Evolutionary conservation across 768 basidiomycete genomes (phyloP).

Genomic region (Hericium erinaceus): DNA sequence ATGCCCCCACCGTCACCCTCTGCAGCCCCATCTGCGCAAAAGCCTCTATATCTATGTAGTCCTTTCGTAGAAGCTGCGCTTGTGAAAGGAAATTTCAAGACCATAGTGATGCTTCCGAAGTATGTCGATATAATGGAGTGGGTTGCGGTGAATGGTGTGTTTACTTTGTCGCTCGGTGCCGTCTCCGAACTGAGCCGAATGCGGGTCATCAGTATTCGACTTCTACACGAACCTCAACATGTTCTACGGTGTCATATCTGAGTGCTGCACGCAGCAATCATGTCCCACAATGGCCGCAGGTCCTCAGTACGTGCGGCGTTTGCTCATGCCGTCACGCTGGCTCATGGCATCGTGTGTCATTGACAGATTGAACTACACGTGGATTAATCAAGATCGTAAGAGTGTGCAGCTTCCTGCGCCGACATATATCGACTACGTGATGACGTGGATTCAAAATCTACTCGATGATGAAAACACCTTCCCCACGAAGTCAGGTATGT

Average conservation of each 20-base stretch:
- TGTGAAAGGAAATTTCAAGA: slow-evolving; percentile 98
- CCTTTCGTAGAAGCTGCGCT: slow-evolving; percentile 93
- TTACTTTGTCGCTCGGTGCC: slow-evolving; percentile 20
- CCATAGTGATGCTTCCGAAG: slow-evolving; percentile 92
- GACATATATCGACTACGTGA: slow-evolving; percentile 95
- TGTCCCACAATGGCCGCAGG: slow-evolving; percentile 94
- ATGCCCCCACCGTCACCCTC: slow-evolving; percentile 31
- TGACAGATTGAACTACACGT: slow-evolving; percentile 80
- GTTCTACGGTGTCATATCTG: slow-evolving; percentile 91
- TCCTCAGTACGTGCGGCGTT: slow-evolving; percentile 46
- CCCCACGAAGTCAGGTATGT: slow-evolving; percentile 88
- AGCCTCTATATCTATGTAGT: slow-evolving; percentile 83
- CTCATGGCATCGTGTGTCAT: not conserved
- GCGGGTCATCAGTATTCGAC: slow-evolving; percentile 64
- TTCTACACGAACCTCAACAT: slow-evolving; percentile 96
- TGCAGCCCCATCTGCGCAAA: slow-evolving; percentile 34
- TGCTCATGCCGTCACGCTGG: not conserved
- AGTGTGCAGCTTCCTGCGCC: slow-evolving; percentile 84
- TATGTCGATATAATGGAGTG: slow-evolving; percentile 95
- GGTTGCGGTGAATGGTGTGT: slow-evolving; percentile 85
- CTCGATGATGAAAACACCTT: slow-evolving; percentile 92
- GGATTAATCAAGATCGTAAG: slow-evolving; percentile 89
- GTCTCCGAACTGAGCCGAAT: not conserved
- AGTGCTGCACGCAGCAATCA: slow-evolving; percentile 82
- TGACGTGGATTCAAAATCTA: slow-evolving; percentile 93